These are phyloP conservation scores for Lumnitzera littorea DNA, from an alignment of 345 rosid species.

Conservation along the genomic window DNA sequence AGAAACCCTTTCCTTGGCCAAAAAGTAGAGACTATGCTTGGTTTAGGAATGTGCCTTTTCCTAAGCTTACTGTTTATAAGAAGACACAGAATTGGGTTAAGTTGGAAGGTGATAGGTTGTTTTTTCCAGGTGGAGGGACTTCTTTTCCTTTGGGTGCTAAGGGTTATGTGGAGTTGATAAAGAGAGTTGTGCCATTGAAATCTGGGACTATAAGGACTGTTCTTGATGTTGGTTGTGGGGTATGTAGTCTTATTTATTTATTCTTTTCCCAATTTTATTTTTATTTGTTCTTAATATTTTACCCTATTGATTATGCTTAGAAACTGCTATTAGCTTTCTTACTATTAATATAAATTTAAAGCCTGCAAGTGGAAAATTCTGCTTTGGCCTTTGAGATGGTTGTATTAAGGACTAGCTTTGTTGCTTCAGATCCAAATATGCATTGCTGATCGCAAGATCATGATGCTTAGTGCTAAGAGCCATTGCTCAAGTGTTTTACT, in stretches of 20 bases:
- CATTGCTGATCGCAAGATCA: too few relatives aligned
- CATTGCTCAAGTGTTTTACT: too few relatives aligned
- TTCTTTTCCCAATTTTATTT: too few relatives aligned
- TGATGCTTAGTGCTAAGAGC: too few relatives aligned
- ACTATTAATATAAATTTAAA: too few relatives aligned
- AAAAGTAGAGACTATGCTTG: conserved; percentile 42
- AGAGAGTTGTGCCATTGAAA: conserved; percentile 34
- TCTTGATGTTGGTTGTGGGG: conserved; percentile 73
- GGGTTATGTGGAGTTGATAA: conserved; percentile 46
- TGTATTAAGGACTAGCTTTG: too few relatives aligned
- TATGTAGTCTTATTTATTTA: not conserved
- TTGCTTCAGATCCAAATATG: too few relatives aligned
- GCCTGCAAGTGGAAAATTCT: too few relatives aligned
- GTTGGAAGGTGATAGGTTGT: conserved; percentile 35
- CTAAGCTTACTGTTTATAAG: conserved; percentile 36
- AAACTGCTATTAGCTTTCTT: too few relatives aligned
- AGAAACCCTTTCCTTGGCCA: conserved; percentile 54
- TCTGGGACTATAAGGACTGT: conserved; percentile 53
- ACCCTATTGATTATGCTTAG: too few relatives aligned
- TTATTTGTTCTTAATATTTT: too few relatives aligned
- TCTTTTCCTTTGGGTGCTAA: conserved; percentile 55
- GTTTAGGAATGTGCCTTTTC: conserved; percentile 57
- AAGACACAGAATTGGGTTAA: conserved; percentile 62
- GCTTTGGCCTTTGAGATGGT: too few relatives aligned
- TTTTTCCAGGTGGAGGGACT: conserved; percentile 74